Percentiles rank a stretch among this genome's conserved stretches.
phyloP scores from a whole-genome alignment of 768 basidiomycete genomes.

The Termitomyces sp. region DNA sequence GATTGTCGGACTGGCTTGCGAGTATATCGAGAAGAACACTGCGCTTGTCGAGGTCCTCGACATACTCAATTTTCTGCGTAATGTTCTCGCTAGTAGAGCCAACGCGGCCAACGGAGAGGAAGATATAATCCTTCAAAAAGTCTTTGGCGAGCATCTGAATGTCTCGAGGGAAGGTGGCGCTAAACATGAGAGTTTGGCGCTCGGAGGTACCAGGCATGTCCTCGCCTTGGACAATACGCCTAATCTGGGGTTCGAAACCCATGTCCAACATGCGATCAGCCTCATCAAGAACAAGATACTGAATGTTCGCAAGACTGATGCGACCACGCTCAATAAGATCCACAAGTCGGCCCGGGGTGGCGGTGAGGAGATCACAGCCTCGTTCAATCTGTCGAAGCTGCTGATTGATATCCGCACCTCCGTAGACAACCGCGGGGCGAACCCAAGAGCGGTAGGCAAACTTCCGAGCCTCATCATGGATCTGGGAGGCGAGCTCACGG shows the following conservation, averaged over 20 bases:
- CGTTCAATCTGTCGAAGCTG: slow-evolving; percentile 94
- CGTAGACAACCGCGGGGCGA: slow-evolving; percentile 97
- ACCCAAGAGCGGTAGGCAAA: slow-evolving; percentile 99
- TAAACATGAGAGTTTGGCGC: slow-evolving; percentile 99
- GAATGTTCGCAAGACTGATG: slow-evolving; percentile 94
- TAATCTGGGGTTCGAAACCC: slow-evolving; percentile 99
- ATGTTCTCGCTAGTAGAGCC: slow-evolving; percentile 99
- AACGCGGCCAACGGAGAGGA: slow-evolving; percentile 97
- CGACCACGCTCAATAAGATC: slow-evolving; percentile 97
- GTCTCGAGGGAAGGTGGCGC: slow-evolving; percentile 98
- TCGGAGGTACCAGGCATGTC: slow-evolving; percentile 95
- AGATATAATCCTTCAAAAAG: slow-evolving; percentile 98
- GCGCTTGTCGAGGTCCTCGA: slow-evolving; percentile 96
- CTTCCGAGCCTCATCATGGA: slow-evolving; percentile 98
- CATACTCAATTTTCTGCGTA: slow-evolving; percentile 97
- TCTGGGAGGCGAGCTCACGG: slow-evolving; percentile 97
- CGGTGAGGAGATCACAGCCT: slow-evolving; percentile 94
- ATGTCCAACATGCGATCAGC: slow-evolving; percentile 99
- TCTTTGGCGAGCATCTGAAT: slow-evolving; percentile 96
- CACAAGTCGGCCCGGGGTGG: slow-evolving; percentile 96
- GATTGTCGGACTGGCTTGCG: slow-evolving; percentile 62
- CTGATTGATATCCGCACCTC: slow-evolving; percentile 95
- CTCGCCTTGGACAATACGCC: slow-evolving; percentile 95
- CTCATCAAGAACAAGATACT: slow-evolving; percentile 97
- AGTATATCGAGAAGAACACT: slow-evolving; percentile 95